Conservation (phyloP, 129 eudicot genomes). For the Artemisia annua region DNA sequence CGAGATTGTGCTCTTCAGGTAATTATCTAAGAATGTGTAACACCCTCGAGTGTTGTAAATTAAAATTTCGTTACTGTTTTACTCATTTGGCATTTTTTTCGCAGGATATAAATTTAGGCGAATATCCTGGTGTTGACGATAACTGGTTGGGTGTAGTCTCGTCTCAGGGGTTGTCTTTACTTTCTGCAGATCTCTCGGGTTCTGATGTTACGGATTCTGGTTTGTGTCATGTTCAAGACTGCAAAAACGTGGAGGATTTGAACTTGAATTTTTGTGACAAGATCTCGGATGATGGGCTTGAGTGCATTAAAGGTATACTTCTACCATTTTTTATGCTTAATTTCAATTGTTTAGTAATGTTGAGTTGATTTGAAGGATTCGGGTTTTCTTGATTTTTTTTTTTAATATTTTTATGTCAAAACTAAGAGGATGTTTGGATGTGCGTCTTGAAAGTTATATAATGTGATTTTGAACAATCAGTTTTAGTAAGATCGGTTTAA, state of each 20-base stretch:
- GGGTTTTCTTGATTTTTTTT: not conserved
- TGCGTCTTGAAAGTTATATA: not conserved
- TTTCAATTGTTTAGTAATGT: not conserved
- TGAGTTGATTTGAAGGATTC: conserved; percentile 4
- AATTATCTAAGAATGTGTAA: not conserved
- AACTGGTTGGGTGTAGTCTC: conserved; percentile 77
- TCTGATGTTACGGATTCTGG: conserved; percentile 86
- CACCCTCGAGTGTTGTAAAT: not conserved
- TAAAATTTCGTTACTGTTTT: not conserved
- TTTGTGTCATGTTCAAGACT: conserved; percentile 50
- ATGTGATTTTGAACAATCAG: not conserved
- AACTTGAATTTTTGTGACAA: conserved; percentile 73
- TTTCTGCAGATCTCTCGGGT: conserved; percentile 77
- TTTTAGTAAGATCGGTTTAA: not conserved
- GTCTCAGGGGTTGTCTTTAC: conserved; percentile 84
- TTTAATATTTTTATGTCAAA: not conserved
- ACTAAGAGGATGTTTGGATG: not conserved
- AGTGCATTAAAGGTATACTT: conserved; percentile 46
- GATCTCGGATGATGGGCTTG: conserved; percentile 62
- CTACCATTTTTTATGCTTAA: not conserved
- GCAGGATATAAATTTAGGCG: conserved; percentile 90
- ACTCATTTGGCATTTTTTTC: conserved; percentile 10
- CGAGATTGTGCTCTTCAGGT: conserved; percentile 98
- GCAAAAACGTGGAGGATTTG: conserved; percentile 58
- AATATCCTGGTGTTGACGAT: conserved; percentile 79